Percentiles rank a stretch among this genome's conserved stretches.
Conservation (phyloP, 345 rosid species). For the Eutrema yunnanense region DNA sequence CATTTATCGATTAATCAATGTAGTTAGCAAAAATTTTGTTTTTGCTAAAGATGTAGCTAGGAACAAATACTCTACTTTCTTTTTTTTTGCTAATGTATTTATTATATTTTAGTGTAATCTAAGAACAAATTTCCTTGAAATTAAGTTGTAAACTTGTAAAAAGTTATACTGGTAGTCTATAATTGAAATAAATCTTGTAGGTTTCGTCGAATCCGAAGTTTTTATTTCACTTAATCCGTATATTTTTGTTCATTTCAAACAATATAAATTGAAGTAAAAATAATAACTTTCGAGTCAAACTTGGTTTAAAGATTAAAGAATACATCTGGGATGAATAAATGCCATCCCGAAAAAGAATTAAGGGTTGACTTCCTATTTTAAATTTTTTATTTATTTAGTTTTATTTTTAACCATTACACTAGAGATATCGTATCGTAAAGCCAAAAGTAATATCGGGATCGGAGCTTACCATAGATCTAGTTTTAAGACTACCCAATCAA, state of each 20-base stretch:
- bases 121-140: background rate
- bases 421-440: background rate
- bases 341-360: constrained; percentile 1
- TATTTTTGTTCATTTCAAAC: background rate
- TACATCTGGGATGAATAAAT: constrained; percentile 13
- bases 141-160: background rate
- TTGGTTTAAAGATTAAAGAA: background rate
- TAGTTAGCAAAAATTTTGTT: too few relatives aligned
- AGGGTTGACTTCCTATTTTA: constrained; percentile 21
- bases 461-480: constrained; percentile 18
- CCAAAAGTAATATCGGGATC: constrained; percentile 20
- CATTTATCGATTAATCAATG: too few relatives aligned
- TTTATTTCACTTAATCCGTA: background rate
- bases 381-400: background rate
- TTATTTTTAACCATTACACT: background rate
- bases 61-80: background rate
- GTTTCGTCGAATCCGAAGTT: background rate
- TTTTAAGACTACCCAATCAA: constrained; percentile 12
- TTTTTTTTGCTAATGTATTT: too few relatives aligned
- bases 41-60: background rate
- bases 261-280: background rate
- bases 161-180: background rate
- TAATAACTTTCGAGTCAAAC: constrained; percentile 8
- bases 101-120: background rate
- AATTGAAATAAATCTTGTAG: background rate